Base-by-base conservation (phyloP, 2,329 filamentous ascomycete species). In the Beauveria brongniartii region DNA sequence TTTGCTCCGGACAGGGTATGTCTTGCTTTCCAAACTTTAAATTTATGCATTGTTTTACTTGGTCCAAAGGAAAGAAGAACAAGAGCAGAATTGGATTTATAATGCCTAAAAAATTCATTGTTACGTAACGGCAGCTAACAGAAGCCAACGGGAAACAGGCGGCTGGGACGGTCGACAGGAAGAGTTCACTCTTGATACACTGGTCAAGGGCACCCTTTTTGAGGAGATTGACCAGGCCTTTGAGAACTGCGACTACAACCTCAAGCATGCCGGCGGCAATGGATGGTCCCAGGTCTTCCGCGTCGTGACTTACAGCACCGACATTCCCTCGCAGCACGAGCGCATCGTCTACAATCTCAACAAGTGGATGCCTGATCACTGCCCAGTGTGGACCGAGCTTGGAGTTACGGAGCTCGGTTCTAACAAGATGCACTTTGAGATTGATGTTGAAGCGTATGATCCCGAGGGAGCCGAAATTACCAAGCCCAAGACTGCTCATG, bases 261-360 rank as follows among this genome's bases (percentile, higher is more conserved):
- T 87, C 5, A 77, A 74, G 47, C 66, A 78, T 18, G 82, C 82
- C 0, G 84, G 84, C 1, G 81, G 80, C 0, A 77, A 80, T 61
- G 82, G 81, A 3, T 83, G 80, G 80, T 68, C 68, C n/a, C 80
- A 85, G 62, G 83, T 86, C 0, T 82, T 70, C 68, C 71, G 73
- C 0, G 72, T 82, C 24, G 58, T 61, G 75, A 73, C 20, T 76
- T 75, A 1, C 82, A 80, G 62, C 75, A 79, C 59, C 69, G 76
- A 65, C 30, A 57, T 59, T 9, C 22, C 77, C 18, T 73, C 77
- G 55, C 72, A 70, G 0, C 58, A 77, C 16, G 71, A 64, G 0
- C 71, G 71, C 6, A 78, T 84, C 74, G 71, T 78, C 2, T 62
- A 74, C 41, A 78, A 80, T 54, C 75, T 84, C 48, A 71, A 71